Conservation (phyloP, 176 grass and related monocot genomes). For the Coix lacrymajobi region DNA sequence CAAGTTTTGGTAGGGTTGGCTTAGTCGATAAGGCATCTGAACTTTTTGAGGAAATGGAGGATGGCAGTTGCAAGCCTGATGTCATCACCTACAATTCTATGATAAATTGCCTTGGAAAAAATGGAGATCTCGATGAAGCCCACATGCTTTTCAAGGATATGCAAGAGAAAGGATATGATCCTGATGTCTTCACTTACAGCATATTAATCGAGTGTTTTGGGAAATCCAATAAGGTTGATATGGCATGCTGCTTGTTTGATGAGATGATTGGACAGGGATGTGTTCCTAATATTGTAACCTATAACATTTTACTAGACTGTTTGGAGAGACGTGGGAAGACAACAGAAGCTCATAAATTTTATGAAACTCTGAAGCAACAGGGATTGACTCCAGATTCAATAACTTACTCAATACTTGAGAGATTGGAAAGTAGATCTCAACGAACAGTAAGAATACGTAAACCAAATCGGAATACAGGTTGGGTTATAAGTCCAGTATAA, state of each 20-base stretch:
- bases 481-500: conserved; percentile 78
- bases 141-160: conserved; percentile 95
- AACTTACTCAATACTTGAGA: conserved; percentile 86
- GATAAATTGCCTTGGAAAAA: conserved; percentile 96
- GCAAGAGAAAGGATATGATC: conserved; percentile 89
- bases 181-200: conserved; percentile 95
- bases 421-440: conserved; percentile 60
- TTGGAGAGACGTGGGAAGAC: conserved; percentile 65
- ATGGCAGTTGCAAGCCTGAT: conserved; percentile 70
- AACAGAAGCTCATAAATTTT: conserved; percentile 58
- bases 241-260: conserved; percentile 87
- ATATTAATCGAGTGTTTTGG: conserved; percentile 98
- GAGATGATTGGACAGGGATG: conserved; percentile 74
- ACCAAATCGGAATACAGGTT: conserved; percentile 45
- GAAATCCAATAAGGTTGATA: conserved; percentile 86
- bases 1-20: conserved; percentile 87
- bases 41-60: conserved; percentile 86
- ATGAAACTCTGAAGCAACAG: conserved; percentile 69
- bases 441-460: conserved; percentile 58
- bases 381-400: conserved; percentile 76
- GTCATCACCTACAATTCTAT: conserved; percentile 89
- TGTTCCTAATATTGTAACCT: conserved; percentile 86
- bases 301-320: conserved; percentile 97
- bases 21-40: conserved; percentile 68
- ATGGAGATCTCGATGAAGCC: conserved; percentile 79